Percentiles rank a stretch among this genome's conserved stretches.
These are phyloP conservation scores for Thraustochytrium striatum DNA, from an alignment of 352 stramenopile genomes.

Conservation along the genomic window DNA sequence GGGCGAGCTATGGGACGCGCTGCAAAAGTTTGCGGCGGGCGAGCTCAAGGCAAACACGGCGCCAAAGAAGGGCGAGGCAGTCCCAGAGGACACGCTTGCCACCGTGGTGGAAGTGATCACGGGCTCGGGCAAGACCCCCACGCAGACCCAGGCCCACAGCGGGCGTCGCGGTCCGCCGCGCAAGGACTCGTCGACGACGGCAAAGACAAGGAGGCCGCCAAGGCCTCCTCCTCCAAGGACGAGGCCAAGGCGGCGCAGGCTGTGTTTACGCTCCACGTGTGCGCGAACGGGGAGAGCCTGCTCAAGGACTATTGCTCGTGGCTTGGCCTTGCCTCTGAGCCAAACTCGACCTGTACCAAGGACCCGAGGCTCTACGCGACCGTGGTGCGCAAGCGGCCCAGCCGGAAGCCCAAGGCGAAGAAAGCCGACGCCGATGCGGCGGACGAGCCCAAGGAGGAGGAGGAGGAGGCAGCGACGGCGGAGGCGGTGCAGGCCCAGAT, in stretches of 20 bases:
- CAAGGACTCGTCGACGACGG: no score
- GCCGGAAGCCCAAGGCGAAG: neutral
- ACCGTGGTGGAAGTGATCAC: no score
- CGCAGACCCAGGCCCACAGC: no score
- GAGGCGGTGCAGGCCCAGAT: neutral
- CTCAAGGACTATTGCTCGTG: constrained; percentile 25
- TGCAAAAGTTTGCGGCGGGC: neutral
- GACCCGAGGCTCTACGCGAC: neutral
- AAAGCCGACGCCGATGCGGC: neutral
- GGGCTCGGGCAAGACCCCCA: no score
- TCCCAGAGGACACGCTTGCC: no score
- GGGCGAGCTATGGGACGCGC: neutral
- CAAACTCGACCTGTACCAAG: neutral
- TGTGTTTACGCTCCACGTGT: constrained; percentile 1
- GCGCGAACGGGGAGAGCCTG: constrained; percentile 21
- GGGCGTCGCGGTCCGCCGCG: no score
- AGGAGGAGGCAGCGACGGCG: neutral
- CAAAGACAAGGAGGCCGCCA: no score
- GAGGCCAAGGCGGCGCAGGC: no score
- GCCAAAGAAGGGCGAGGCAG: no score
- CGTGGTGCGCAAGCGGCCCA: neutral
- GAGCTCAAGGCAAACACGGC: no score
- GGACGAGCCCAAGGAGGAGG: neutral
- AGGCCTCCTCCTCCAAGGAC: no score
- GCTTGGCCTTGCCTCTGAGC: constrained; percentile 11